Evolutionary conservation across 257 asterid species (phyloP), one percentile per base, ranked within the genome.

Genomic region (Verbascum thapsus): DNA sequence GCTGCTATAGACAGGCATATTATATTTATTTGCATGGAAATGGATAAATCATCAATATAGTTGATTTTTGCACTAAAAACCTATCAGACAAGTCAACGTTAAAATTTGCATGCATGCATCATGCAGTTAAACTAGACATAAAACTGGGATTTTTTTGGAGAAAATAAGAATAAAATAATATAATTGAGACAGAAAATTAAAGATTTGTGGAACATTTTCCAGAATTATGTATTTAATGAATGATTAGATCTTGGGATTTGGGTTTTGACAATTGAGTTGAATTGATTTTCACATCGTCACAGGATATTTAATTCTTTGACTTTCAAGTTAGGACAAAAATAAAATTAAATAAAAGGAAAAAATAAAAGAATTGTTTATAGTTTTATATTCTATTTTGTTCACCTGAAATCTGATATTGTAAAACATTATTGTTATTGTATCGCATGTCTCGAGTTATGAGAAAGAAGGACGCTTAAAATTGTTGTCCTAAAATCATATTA

Each of bases 91-190:
- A 68, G 63, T 68, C 81, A 56, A 63, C 58, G 53, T 47, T 63
- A 63, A 51, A n/a, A 26, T n/a, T n/a, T 26, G 71, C 76, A 71
- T 61, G 72, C 70, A 72, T 76, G 78, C 76, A 53, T 34, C 64
- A 51, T 58, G 5, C 49, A 19, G 47, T 37, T 32, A 60, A 16
- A 37, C 19, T n/a, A n/a, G n/a, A n/a, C n/a, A 60, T 39, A 56
- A 48, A 58, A 0, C 13, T 17, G 53, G 23, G 49, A 35, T 54
- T 1, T 26, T 26, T 51, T 40, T 68, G 53, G 70, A 40, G 20
- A 23, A 43, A 20, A 23, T 43, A 48, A 35, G 16, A 7, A 41
- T 39, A 18, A 58, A 52, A 15, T 26, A 26, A n/a, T n/a, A 52
- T 16, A 51, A 30, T 68, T 16, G 45, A 18, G 70, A 71, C 58